Base-by-base conservation (phyloP, 176 grass and related monocot species). In the Carex littledalei region DNA sequence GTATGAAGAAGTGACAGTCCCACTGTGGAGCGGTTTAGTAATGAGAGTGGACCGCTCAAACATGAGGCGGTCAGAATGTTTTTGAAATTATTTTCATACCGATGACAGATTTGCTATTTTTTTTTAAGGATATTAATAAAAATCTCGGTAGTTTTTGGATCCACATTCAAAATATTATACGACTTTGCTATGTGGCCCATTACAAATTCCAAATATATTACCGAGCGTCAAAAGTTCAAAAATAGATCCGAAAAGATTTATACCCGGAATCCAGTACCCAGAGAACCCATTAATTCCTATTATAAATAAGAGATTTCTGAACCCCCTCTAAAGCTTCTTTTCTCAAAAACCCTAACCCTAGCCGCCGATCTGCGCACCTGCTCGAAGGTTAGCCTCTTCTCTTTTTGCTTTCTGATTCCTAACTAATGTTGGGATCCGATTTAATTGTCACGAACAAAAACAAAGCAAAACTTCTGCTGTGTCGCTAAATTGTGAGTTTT, bases 311-410 rank as follows among this genome's bases (percentile, higher is more conserved):
- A 57, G 50, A 78, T 32, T 16, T 12, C 50, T 14, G 3, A 34
- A 18, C 6, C 7, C 6, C 8, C 74, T 14, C 12, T 1, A 56
- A 24, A 57, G 14, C 24, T 78, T 56, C 15, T 26, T 57, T 26
- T 17, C 52, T 18, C 52, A 29, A 78, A 56, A 78, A 78, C 74
- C 74, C 74, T 78, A 78, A 34, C 81, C 62, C 81, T 64, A 83
- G 81, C 81, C 81, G 81, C 81, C 81, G 63, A 83, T 83, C 81
- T 53, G 43, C 13, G 74, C 52, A 78, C 52, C 74, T 35, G 63
- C 80, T 65, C 54, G 20, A 67, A 83, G 81, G 63, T 83, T 15
- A 21, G 56, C 32, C 49, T 79, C 41, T 4, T 55, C 60, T 43
- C 18, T 4, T 6, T 16, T 18, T 20, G 13, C 11, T 52, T 53